Percentiles rank a stretch among this genome's conserved stretches.
Evolutionary conservation across 179 eudicot genomes (phyloP).

Genomic region (Drosera spatulata): DNA sequence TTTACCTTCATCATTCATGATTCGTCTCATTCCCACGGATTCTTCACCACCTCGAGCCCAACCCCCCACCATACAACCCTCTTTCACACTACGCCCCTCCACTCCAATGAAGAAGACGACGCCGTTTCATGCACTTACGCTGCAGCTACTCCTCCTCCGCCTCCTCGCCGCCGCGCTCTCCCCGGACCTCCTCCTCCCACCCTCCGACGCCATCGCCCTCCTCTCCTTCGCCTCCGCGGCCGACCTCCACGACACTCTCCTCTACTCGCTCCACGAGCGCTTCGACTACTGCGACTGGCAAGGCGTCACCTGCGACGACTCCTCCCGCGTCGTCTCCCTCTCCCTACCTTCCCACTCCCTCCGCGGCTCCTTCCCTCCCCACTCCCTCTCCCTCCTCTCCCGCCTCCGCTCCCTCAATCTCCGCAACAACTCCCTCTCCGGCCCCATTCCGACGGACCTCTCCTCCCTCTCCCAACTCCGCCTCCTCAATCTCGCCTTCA

Average conservation of each 20-base stretch:
- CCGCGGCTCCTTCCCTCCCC: conserved; percentile 41
- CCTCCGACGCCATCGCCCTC: conserved; percentile 56
- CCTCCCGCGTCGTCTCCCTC: conserved; percentile 42
- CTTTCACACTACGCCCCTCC: too few relatives aligned
- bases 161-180: not conserved
- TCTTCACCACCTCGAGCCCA: too few relatives aligned
- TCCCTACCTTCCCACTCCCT: conserved; percentile 25
- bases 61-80: too few relatives aligned
- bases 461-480: not conserved
- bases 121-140: conserved; percentile 10
- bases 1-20: too few relatives aligned
- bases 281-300: conserved; percentile 69
- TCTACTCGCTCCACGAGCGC: conserved; percentile 42
- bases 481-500: conserved; percentile 47
- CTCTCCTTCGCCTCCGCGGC: conserved; percentile 56
- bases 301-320: conserved; percentile 65
- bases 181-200: conserved; percentile 12
- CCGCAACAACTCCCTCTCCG: conserved; percentile 55
- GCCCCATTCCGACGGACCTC: conserved; percentile 45
- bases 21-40: too few relatives aligned
- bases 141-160: conserved; percentile 4
- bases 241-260: conserved; percentile 53
- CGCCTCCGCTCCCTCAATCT: conserved; percentile 70
- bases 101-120: too few relatives aligned
- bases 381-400: conserved; percentile 40